phyloP scores from a whole-genome alignment of 139 green algal species.

The Chara braunii region DNA sequence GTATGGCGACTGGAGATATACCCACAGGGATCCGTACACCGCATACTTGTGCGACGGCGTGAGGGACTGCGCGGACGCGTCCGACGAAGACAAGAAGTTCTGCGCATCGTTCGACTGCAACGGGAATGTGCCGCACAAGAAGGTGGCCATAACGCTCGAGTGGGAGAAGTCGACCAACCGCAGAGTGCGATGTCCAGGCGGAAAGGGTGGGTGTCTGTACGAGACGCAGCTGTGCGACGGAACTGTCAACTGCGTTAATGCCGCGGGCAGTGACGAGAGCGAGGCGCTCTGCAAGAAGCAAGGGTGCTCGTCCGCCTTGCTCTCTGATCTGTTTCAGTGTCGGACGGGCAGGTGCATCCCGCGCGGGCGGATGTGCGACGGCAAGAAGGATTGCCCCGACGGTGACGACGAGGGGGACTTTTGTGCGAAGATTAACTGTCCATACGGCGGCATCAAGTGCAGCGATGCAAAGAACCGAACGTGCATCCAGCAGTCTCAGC shows the following conservation, averaged over 20 bases:
- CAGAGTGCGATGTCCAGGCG: neutral
- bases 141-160: too few relatives aligned
- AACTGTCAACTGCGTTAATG: neutral
- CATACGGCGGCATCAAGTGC: neutral
- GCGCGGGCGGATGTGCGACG: neutral
- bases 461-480: neutral
- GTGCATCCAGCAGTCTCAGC: neutral
- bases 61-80: slow-evolving; percentile 3
- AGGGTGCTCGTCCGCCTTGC: neutral
- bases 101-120: slow-evolving; percentile 1
- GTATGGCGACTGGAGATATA: too few relatives aligned
- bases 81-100: slow-evolving; percentile 4
- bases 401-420: neutral
- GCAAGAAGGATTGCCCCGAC: neutral
- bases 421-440: slow-evolving; percentile 7
- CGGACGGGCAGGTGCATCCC: slow-evolving; percentile 5
- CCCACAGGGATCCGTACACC: too few relatives aligned
- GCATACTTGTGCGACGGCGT: slow-evolving; percentile 5
- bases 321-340: too few relatives aligned
- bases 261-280: slow-evolving; percentile 14
- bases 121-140: neutral
- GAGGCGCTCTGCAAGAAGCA: neutral
- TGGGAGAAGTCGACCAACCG: too few relatives aligned
- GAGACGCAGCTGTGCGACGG: slow-evolving; percentile 8
- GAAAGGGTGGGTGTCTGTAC: slow-evolving; percentile 7